Percentiles rank a stretch among this genome's conserved stretches.
Evolutionary conservation across 352 stramenopile genomes (phyloP).

Genomic region (Aphanomyces euteiches): DNA sequence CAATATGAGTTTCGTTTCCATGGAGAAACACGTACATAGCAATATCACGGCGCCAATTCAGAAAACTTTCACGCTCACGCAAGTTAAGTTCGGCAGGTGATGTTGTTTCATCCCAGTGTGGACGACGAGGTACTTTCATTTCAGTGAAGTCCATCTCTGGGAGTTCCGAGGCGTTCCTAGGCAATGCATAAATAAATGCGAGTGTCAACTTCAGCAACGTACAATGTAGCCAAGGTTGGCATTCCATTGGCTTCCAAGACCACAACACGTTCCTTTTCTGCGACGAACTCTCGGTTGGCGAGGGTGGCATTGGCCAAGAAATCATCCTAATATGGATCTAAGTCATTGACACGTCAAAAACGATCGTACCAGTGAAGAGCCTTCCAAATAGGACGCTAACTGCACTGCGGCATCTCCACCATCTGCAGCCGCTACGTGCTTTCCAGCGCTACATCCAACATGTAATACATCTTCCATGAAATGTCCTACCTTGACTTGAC

Average conservation of each 20-base stretch:
- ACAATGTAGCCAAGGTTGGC: conserved; percentile 46
- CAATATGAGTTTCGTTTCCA: background rate
- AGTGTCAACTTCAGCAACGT: conserved; percentile 44
- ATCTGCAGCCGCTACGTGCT: conserved; percentile 77
- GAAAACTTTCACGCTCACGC: conserved; percentile 96
- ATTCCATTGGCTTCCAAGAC: conserved; percentile 52
- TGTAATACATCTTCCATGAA: background rate
- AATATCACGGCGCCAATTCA: conserved; percentile 96
- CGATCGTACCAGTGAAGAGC: conserved; percentile 60
- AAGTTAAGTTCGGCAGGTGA: conserved; percentile 94
- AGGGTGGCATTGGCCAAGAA: conserved; percentile 90
- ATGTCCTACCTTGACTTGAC: conserved; percentile 59
- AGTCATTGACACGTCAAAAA: background rate
- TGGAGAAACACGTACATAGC: conserved; percentile 58
- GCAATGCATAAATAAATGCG: background rate
- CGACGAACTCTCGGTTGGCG: conserved; percentile 89
- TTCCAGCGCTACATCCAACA: conserved; percentile 49
- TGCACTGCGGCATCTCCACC: conserved; percentile 76
- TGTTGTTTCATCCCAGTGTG: conserved; percentile 93
- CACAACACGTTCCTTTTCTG: conserved; percentile 85
- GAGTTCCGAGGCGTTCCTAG: conserved; percentile 51
- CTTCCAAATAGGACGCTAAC: conserved; percentile 80
- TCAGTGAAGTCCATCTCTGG: conserved; percentile 91
- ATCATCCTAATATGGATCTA: conserved; percentile 63
- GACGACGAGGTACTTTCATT: conserved; percentile 95